Evolutionary conservation across 352 stramenopile genomes (phyloP).

Genomic region (Halophytophthora polymorphica): DNA sequence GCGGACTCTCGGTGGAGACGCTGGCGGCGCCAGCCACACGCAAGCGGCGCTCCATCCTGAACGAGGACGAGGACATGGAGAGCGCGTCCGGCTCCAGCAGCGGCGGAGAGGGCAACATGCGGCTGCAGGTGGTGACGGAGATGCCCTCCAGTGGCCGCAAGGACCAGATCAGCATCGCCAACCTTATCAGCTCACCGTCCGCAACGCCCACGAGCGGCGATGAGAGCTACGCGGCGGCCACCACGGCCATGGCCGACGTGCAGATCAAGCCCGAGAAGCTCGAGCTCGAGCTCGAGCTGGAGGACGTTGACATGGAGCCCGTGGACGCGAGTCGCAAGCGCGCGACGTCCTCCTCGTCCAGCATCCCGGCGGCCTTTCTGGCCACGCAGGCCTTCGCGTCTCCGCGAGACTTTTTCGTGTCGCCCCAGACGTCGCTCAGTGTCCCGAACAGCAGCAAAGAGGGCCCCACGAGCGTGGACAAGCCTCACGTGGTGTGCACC

Average conservation of each 20-base stretch:
- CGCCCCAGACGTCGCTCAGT: slow-evolving; percentile 1
- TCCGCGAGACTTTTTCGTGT: slow-evolving; percentile 46
- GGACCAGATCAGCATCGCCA: slow-evolving; percentile 38
- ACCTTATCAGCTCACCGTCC: slow-evolving; percentile 33
- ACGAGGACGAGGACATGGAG: slow-evolving; percentile 18
- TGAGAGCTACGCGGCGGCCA: slow-evolving; percentile 22
- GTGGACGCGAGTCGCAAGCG: slow-evolving; percentile 2
- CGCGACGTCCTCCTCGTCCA: slow-evolving; percentile 14
- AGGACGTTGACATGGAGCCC: slow-evolving; percentile 11
- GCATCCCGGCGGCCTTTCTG: slow-evolving; percentile 40
- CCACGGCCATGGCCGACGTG: slow-evolving; percentile 19
- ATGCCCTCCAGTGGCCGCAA: slow-evolving; percentile 5
- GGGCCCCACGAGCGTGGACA: slow-evolving; percentile 19
- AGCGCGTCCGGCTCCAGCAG: slow-evolving; percentile 2
- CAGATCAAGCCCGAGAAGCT: slow-evolving; percentile 28
- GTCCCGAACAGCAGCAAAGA: slow-evolving; percentile 2
- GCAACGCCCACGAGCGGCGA: slow-evolving; percentile 22
- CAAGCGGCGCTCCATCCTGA: slow-evolving; percentile 27
- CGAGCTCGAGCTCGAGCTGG: neutral
- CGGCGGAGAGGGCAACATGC: too few relatives aligned
- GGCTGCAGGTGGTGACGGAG: too few relatives aligned
- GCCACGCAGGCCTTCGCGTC: slow-evolving; percentile 42
- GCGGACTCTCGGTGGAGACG: neutral
- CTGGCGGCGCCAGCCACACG: slow-evolving; percentile 6
- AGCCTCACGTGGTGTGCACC: slow-evolving; percentile 36